Conservation (phyloP, 495 filamentous ascomycete species). For the Hypoxylon fragiforme region DNA sequence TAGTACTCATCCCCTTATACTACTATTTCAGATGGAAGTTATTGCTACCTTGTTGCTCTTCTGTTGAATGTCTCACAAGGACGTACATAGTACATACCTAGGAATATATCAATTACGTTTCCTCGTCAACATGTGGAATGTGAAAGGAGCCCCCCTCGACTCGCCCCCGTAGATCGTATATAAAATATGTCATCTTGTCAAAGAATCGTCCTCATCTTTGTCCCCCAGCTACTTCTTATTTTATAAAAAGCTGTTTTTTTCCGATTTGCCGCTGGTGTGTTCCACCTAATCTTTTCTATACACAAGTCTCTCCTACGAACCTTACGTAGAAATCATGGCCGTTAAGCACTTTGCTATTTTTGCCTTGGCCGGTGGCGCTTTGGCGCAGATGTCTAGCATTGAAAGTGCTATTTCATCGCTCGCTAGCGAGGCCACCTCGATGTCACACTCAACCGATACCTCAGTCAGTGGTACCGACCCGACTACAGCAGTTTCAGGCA, state of each 20-base stretch:
- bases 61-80: constrained; percentile 15
- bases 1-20: too few species aligned
- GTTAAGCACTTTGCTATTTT: constrained; percentile 20
- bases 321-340: constrained; percentile 15
- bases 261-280: too few species aligned
- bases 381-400: constrained; percentile 26
- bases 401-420: constrained; percentile 5
- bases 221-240: too few species aligned
- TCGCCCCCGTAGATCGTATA: constrained; percentile 3
- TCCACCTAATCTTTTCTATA: not conserved
- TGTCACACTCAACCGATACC: not conserved
- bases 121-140: constrained; percentile 5
- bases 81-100: not conserved
- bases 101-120: not conserved
- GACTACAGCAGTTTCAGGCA: not conserved
- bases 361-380: constrained; percentile 16
- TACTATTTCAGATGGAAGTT: too few species aligned
- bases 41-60: too few species aligned
- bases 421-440: not conserved
- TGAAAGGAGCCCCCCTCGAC: constrained; percentile 5
- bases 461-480: constrained; percentile 1
- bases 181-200: constrained; percentile 23
- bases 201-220: too few species aligned
- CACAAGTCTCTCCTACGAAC: not conserved
- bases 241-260: not conserved